These are phyloP conservation scores for Berberis thunbergii DNA, from an alignment of 164 flowering plant species.

Conservation along the genomic window DNA sequence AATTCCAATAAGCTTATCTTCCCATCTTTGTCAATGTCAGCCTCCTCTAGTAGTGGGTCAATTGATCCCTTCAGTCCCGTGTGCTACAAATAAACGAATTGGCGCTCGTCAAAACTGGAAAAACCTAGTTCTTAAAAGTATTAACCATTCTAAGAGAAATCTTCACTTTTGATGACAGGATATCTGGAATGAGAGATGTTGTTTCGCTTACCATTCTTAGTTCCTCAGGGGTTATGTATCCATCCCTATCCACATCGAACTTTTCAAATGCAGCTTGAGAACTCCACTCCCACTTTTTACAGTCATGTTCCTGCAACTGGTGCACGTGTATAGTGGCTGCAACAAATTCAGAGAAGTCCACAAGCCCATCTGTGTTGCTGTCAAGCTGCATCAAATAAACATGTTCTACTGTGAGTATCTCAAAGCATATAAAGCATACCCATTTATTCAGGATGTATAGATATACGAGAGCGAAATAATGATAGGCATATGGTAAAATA, in stretches of 20 bases:
- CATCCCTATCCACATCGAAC: slow-evolving; percentile 91
- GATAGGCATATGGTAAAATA: no score
- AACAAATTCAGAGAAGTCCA: slow-evolving; percentile 91
- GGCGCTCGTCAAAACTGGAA: no score
- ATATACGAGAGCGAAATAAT: background rate
- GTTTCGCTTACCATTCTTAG: slow-evolving; percentile 51
- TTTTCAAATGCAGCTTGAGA: slow-evolving; percentile 92
- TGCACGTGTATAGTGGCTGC: slow-evolving; percentile 93
- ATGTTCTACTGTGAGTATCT: background rate
- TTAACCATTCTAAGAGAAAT: no score
- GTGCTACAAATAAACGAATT: slow-evolving; percentile 33
- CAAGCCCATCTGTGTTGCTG: slow-evolving; percentile 93
- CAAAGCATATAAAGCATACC: background rate
- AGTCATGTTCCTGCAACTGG: slow-evolving; percentile 85
- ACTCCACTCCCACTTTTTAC: slow-evolving; percentile 67
- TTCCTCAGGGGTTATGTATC: slow-evolving; percentile 90
- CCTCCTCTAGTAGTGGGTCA: slow-evolving; percentile 90
- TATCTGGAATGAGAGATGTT: no score
- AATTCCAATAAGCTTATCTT: slow-evolving; percentile 82
- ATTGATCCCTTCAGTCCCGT: slow-evolving; percentile 85
- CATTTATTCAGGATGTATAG: background rate
- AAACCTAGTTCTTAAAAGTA: no score
- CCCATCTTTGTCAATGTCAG: slow-evolving; percentile 95
- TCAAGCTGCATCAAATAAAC: slow-evolving; percentile 59
- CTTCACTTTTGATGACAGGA: no score